Base-by-base conservation (phyloP, 2,329 filamentous ascomycete genomes). In the Stachybotrys elegans region DNA sequence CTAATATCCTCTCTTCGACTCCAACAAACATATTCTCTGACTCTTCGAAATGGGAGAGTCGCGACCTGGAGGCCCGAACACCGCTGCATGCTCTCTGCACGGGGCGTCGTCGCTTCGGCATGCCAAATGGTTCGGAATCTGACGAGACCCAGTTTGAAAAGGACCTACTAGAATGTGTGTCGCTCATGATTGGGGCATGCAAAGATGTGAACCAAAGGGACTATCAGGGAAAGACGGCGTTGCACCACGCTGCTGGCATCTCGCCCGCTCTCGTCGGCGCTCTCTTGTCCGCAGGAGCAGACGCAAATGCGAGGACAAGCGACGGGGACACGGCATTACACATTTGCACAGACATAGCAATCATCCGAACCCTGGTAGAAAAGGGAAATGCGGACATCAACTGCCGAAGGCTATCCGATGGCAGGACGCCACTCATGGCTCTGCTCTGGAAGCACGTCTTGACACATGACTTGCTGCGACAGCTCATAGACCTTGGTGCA, bases 321-420 rank as follows among this genome's bases (percentile, higher is more conserved):
- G 11, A 32, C 17, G 29, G 29, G 6, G 17, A 16, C 11, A 51
- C 5, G n/a, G 23, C 14, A 48, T 53, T 12, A 40, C 48, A 1
- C 43, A n/a, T n/a, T n/a, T 59, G 16, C 57, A 60, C 21, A 34
- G 25, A 2, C 45, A 52, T 1, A 19, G 17, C 8, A 5, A 20
- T 43, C 6, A 31, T 51, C 19, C 31, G 46, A 3, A 43, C 57
- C 12, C 48, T 65, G 1, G 36, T 62, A 6, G 46, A 59, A 20
- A 31, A 48, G 3, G 52, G 52, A 2, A 43, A 52, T n/a, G 52
- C 48, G 1, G 38, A 59, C 16, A 45, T 63, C 27, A 56, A 65
- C 34, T 45, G 49, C 8, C 41, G 23, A 20, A 36, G n/a, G n/a
- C n/a, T 40, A 2, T 14, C 12, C 5, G 35, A 50, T 25, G 55